Conservation (phyloP, 2,329 filamentous ascomycete genomes). For the Venturia pyrina region DNA sequence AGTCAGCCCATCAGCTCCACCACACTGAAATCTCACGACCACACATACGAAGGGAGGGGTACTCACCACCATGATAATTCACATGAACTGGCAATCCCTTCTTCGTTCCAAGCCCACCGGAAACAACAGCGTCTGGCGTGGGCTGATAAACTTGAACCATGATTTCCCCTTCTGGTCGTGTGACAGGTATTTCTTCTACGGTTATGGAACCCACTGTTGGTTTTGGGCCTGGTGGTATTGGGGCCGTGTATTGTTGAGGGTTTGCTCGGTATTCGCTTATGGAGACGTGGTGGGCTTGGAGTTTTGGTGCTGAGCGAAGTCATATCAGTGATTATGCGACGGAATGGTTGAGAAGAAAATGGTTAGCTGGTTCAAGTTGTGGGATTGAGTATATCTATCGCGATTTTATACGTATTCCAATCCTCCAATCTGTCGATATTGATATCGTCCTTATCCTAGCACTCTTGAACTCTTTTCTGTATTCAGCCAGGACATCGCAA, state of each 20-base stretch:
- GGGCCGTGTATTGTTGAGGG: not conserved
- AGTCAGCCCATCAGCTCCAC: not conserved
- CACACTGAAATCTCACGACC: no score
- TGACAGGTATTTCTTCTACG: not conserved
- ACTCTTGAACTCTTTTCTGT: no score
- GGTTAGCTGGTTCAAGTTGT: not conserved
- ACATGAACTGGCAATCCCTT: not conserved
- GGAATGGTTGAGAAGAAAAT: no score
- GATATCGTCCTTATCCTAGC: no score
- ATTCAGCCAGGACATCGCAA: no score
- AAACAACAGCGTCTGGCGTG: not conserved
- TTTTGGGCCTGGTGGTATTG: not conserved
- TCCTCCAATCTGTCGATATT: no score
- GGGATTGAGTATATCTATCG: no score
- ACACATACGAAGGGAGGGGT: not conserved
- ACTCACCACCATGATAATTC: not conserved
- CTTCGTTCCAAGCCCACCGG: not conserved
- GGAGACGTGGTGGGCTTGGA: not conserved
- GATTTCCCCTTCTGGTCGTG: not conserved
- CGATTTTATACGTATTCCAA: no score
- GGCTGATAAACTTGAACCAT: not conserved
- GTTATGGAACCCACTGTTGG: not conserved
- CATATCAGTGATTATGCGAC: no score
- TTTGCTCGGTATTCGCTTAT: not conserved
- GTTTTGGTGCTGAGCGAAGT: not conserved